Percentiles rank a stretch among this genome's conserved stretches.
Evolutionary conservation across 345 rosid genomes (phyloP).

Genomic region (Rubroshorea leprosula): DNA sequence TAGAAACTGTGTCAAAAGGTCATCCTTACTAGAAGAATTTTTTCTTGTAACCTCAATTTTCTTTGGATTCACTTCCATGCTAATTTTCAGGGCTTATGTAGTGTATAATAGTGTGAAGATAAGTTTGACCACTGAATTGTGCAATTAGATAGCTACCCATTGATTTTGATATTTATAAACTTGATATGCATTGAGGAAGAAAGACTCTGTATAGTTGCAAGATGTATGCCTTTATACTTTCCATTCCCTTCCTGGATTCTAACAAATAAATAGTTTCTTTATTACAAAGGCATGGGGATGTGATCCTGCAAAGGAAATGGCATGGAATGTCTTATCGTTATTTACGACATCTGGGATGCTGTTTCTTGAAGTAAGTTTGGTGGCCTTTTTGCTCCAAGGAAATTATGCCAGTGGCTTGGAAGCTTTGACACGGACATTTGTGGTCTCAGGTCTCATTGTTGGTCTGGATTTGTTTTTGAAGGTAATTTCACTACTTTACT

Average conservation of each 20-base stretch:
- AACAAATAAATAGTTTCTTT: neutral
- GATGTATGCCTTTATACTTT: no score
- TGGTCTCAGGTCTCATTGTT: slow-evolving; percentile 63
- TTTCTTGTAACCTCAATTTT: neutral
- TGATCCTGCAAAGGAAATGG: slow-evolving; percentile 60
- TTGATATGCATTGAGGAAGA: neutral
- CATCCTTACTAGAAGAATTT: no score
- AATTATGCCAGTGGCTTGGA: slow-evolving; percentile 72
- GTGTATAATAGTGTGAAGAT: no score
- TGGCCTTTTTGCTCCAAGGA: slow-evolving; percentile 88
- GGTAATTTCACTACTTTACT: slow-evolving; percentile 30
- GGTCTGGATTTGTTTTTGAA: slow-evolving; percentile 79
- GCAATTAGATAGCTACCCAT: neutral
- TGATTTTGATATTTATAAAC: neutral
- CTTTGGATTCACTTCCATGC: neutral
- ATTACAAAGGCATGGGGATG: slow-evolving; percentile 76
- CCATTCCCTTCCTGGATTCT: neutral
- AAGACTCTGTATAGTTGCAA: neutral
- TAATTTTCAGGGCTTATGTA: neutral
- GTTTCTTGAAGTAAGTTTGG: slow-evolving; percentile 90
- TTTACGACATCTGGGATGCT: slow-evolving; percentile 87
- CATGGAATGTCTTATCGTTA: slow-evolving; percentile 79
- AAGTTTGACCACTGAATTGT: neutral
- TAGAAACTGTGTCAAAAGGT: neutral
- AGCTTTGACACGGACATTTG: slow-evolving; percentile 72